Evolutionary conservation across 1,284 basidiomycete genomes (phyloP).

Genomic region (Mycena citricolor): DNA sequence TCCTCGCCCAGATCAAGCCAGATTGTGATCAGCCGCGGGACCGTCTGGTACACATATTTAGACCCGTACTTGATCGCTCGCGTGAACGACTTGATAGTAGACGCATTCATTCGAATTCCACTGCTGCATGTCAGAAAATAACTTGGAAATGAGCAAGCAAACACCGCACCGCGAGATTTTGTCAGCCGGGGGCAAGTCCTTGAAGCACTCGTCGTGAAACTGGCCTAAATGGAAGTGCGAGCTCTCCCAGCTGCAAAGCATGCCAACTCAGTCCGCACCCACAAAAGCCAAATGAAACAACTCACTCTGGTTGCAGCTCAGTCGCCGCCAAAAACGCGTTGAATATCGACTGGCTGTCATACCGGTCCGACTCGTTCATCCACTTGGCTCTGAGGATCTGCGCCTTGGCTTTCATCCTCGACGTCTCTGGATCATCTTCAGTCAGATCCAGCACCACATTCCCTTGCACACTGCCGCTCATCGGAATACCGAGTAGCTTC

Average conservation of each 20-base stretch:
- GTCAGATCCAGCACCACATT: conserved; percentile 57
- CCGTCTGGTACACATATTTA: conserved; percentile 96
- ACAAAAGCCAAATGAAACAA: conserved; percentile 17
- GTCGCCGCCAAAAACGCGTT: conserved; percentile 60
- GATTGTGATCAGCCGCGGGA: conserved; percentile 91
- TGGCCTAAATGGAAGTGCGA: conserved; percentile 84
- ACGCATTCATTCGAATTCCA: conserved; percentile 57
- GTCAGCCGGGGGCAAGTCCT: conserved; percentile 49
- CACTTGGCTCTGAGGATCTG: conserved; percentile 88
- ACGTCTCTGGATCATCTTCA: conserved; percentile 48
- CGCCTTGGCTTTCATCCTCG: conserved; percentile 74
- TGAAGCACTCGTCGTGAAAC: conserved; percentile 81
- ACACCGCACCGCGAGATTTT: conserved; percentile 47
- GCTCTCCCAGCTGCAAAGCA: conserved; percentile 73
- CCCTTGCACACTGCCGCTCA: conserved; percentile 28
- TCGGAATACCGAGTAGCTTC: conserved; percentile 43
- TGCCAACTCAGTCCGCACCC: conserved; percentile 16
- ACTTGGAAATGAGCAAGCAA: background rate
- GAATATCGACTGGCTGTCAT: conserved; percentile 67
- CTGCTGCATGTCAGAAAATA: conserved; percentile 34
- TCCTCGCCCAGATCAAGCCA: conserved; percentile 94
- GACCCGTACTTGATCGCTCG: conserved; percentile 83
- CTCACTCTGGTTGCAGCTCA: conserved; percentile 57
- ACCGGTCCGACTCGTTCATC: conserved; percentile 90
- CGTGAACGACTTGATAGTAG: conserved; percentile 70